Evolutionary conservation across 768 basidiomycete species (phyloP).

Genomic region (Boletus rubropictus): DNA sequence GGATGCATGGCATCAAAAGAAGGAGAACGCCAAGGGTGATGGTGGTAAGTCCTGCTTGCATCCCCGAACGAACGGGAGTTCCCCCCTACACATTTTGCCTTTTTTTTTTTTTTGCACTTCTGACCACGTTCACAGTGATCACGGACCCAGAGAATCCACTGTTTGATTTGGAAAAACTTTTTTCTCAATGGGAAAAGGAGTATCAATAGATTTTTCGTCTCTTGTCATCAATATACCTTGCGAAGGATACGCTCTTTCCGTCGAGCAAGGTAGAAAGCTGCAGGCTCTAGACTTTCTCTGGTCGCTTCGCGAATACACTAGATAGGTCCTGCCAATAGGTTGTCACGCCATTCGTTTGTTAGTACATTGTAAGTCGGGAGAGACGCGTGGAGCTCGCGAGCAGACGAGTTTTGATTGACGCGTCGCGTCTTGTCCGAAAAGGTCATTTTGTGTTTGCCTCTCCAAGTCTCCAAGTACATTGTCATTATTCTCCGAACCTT

Average conservation of each 20-base stretch:
- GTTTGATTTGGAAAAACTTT: slow-evolving; percentile 92
- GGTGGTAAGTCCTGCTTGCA: slow-evolving; percentile 44
- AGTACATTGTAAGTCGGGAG: not conserved
- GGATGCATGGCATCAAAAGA: slow-evolving; percentile 84
- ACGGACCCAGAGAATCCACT: slow-evolving; percentile 92
- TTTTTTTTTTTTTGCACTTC: not conserved
- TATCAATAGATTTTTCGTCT: slow-evolving; percentile 41
- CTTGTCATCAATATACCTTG: slow-evolving; percentile 23
- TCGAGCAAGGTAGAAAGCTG: slow-evolving; percentile 9
- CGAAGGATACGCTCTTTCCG: slow-evolving; percentile 17
- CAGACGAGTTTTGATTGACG: slow-evolving; percentile 8
- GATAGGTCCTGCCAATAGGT: slow-evolving; percentile 1
- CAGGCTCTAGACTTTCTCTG: not conserved
- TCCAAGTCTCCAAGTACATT: not conserved
- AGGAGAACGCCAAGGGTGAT: slow-evolving; percentile 45
- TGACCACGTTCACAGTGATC: slow-evolving; percentile 52
- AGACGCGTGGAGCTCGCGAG: not conserved
- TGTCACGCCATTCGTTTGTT: not conserved
- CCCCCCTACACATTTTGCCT: not conserved
- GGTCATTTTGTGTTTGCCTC: not conserved
- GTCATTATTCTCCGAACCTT: not conserved
- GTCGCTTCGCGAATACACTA: slow-evolving; percentile 5
- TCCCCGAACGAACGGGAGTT: not conserved
- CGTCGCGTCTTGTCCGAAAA: slow-evolving; percentile 24
- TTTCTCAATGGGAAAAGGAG: slow-evolving; percentile 70